Evolutionary conservation across 2,329 filamentous ascomycete genomes (phyloP), one percentile per base, ranked within the genome.

Genomic region (Xylaria sp.): DNA sequence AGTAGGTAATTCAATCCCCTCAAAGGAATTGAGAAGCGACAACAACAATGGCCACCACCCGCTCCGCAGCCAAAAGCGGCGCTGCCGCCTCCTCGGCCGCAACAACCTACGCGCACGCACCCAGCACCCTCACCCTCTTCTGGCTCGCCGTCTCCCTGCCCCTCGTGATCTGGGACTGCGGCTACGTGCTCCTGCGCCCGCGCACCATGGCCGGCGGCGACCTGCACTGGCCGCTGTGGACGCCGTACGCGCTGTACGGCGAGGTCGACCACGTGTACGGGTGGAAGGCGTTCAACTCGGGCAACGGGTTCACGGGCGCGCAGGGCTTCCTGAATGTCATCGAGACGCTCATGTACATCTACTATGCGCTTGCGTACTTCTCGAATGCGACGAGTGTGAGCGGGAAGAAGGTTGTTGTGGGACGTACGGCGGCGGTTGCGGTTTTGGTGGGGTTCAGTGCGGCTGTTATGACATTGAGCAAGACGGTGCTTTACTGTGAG

Each of bases 191-290:
- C 52, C 77, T 90, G 57, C 89, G 92, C 18, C 92, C 92, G 35
- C 83, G 87, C 73, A 89, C 86, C 59, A 94, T 96, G 89, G 84
- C 87, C 0, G 90, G 90, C 66, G 91, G 91, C 13, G 75, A 74
- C 52, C 77, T 88, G 55, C 90, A 95, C 76, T 78, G 76, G 76
- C 89, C 89, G 1, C 68, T 96, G 48, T 96, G 84, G 82, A 77
- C 76, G 35, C 91, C 90, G 0, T 96, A 96, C 76, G 84, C 82
- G 69, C 83, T 95, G 1, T 96, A 96, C 76, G 90, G 88, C 59
- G 77, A 80, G 54, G 79, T 96, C 65, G 92, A 96, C 75, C 80
- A 92, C 73, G 80, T 93, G 37, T 96, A 96, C 76, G 91, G 91
- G 47, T 87, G 82, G 78, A 86, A 87, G 67, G 87, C 88, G 3